Conservation (phyloP, 345 rosid genomes). For the Pistacia atlantica region DNA sequence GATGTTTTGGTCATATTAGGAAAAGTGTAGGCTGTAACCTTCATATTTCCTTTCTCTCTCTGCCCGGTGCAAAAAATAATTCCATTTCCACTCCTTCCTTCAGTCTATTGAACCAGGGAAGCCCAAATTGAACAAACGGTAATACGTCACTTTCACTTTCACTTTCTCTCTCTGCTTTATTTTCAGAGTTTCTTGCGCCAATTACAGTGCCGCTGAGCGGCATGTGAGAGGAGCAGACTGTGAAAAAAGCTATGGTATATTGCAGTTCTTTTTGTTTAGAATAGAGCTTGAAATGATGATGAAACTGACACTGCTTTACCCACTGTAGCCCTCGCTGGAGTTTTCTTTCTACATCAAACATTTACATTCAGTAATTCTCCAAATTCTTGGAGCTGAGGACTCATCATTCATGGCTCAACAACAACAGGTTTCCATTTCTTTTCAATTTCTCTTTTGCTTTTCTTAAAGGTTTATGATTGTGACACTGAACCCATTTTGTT, state of each 20-base stretch:
- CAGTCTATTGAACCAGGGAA: conserved; percentile 20
- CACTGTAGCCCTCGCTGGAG: background rate
- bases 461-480: background rate
- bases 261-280: background rate
- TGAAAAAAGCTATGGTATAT: background rate
- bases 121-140: conserved; percentile 16
- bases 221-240: background rate
- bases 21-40: too few relatives aligned
- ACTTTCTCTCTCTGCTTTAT: background rate
- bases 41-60: too few relatives aligned
- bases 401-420: conserved; percentile 26
- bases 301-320: background rate
- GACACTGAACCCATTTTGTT: background rate
- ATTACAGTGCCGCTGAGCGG: conserved; percentile 15
- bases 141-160: conserved; percentile 27
- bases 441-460: background rate
- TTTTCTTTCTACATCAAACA: background rate
- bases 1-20: too few relatives aligned
- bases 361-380: background rate
- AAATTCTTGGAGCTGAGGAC: background rate
- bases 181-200: conserved; percentile 9
- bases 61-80: conserved; percentile 12
- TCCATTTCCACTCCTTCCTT: conserved; percentile 13
- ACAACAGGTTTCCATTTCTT: conserved; percentile 24
- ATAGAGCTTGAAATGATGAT: background rate